Conservation (phyloP, 2,329 filamentous ascomycete species). For the Orbilia quercus region DNA sequence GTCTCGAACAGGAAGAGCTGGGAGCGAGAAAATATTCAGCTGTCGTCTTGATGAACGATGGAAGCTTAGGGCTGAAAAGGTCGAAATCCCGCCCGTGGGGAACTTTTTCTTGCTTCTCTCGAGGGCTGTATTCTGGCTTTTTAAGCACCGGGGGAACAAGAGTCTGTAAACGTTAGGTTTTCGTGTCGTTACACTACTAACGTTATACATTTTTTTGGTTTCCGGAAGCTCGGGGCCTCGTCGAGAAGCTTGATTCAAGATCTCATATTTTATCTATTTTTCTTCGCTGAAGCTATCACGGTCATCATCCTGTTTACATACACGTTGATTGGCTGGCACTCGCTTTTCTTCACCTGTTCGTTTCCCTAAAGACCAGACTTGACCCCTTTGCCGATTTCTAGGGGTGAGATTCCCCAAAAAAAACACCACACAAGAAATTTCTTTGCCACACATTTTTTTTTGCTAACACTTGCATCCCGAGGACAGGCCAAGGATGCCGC, state of each 20-base stretch:
- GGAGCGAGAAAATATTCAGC: slow-evolving; percentile 23
- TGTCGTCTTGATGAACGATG: slow-evolving; percentile 22
- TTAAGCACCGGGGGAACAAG: slow-evolving; percentile 27
- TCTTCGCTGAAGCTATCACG: slow-evolving; percentile 27
- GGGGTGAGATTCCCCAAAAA: slow-evolving; percentile 53
- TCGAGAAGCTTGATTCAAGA: slow-evolving; percentile 3
- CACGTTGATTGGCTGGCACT: slow-evolving; percentile 44
- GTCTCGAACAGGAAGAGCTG: slow-evolving; percentile 15
- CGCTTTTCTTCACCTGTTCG: slow-evolving; percentile 31
- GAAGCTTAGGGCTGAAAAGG: slow-evolving; percentile 25
- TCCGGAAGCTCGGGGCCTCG: slow-evolving; percentile 21
- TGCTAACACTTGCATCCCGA: slow-evolving; percentile 38
- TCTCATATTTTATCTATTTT: slow-evolving; percentile 20
- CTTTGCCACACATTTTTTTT: slow-evolving; percentile 50
- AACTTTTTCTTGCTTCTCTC: slow-evolving; percentile 25
- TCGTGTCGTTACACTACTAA: slow-evolving; percentile 55
- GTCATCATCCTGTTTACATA: slow-evolving; percentile 45
- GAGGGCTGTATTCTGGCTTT: slow-evolving; percentile 28
- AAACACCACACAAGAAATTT: slow-evolving; percentile 52
- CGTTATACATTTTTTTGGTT: slow-evolving; percentile 37
- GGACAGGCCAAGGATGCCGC: slow-evolving; percentile 48
- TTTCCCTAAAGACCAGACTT: slow-evolving; percentile 30
- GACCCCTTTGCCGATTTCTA: slow-evolving; percentile 56
- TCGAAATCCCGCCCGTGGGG: slow-evolving; percentile 46
- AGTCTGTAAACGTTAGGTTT: slow-evolving; percentile 27